These are phyloP conservation scores for Asterochloris erici DNA, from an alignment of 139 green algal species.

Conservation along the genomic window DNA sequence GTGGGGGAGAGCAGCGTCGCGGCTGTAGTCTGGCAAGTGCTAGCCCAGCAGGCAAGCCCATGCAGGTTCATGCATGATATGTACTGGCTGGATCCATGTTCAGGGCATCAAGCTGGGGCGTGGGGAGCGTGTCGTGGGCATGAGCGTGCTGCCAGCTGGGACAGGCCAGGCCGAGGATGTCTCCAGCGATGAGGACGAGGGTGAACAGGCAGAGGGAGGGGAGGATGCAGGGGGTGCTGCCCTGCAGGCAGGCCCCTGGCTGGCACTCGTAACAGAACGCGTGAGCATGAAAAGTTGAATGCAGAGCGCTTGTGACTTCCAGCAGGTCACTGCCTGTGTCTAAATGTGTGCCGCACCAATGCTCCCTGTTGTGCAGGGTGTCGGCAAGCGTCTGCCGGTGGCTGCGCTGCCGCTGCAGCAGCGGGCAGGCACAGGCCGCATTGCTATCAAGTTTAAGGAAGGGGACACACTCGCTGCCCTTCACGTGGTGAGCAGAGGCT, in stretches of 20 bases:
- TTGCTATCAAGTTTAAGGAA: slow-evolving; percentile 20
- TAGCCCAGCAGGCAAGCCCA: too few species aligned
- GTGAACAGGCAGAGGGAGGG: neutral
- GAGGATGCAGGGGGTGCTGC: neutral
- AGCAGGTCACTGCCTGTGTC: neutral
- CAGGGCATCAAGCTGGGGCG: slow-evolving; percentile 39
- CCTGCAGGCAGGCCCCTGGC: slow-evolving; percentile 3
- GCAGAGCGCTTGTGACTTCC: neutral
- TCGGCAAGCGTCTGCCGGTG: slow-evolving; percentile 51
- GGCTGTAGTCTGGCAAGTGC: too few species aligned
- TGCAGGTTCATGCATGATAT: too few species aligned
- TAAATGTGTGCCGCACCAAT: neutral
- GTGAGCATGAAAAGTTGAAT: neutral
- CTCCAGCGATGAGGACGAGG: slow-evolving; percentile 13
- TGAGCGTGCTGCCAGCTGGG: slow-evolving; percentile 44
- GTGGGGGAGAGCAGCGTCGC: too few species aligned
- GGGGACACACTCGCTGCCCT: slow-evolving; percentile 38
- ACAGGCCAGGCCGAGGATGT: neutral
- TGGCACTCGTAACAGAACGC: neutral
- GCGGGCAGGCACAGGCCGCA: slow-evolving; percentile 27
- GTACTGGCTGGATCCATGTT: neutral
- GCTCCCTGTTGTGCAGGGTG: neutral
- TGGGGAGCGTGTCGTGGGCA: slow-evolving; percentile 36
- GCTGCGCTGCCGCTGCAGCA: slow-evolving; percentile 27
- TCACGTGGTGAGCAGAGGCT: slow-evolving; percentile 26